Evolutionary conservation across 192 early-diverging fungal species (phyloP), one percentile per base, ranked within the genome.

Genomic region (Chytriomyces sp.): DNA sequence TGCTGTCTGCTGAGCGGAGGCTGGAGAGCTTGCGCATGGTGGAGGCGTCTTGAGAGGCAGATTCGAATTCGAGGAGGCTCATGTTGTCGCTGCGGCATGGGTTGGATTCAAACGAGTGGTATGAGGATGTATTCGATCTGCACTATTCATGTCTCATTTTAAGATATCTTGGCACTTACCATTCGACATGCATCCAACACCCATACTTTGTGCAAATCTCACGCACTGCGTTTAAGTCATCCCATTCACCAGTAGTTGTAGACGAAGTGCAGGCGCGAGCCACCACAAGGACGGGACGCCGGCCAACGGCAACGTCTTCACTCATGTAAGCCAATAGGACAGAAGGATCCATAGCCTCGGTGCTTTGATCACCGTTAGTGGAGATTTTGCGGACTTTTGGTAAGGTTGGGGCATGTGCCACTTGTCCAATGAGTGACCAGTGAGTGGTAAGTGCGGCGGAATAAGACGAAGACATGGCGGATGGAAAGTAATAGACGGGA

Each of bases 181-280:
- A 70, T 41, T 70, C 55, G 6, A 70, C 68, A 59, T 70, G 68
- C 68, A 70, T 70, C 68, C 68, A 70, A 26, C 55, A 57, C 5
- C 68, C 68, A 59, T 59, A 70, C 19, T 57, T 26, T 22, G 68
- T 41, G 38, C 68, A 70, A 5, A 39, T 28, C 25, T 57, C 68
- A 10, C 68, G 14, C 0, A 70, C 31, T 28, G 28, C 59, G 28
- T 12, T 39, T 49, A 70, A 70, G 38, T 57, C 68, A 39, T 70
- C 68, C 68, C 68, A 70, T 39, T 70, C 68, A 14, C 68, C 68
- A 12, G 68, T 30, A 40, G 28, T 57, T 19, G 36, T 10, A 22
- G 17, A 1, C 6, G 38, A 7, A 59, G 8, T 25, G 0, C 28
- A 59, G n/a, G n/a, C n/a, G 25, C 68, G 68, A 10, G 33, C n/a